Percentiles rank a stretch among this genome's conserved stretches.
These are phyloP conservation scores for Zychaea mexicana DNA, from an alignment of 371 early-diverging fungal genomes.

Conservation along the genomic window DNA sequence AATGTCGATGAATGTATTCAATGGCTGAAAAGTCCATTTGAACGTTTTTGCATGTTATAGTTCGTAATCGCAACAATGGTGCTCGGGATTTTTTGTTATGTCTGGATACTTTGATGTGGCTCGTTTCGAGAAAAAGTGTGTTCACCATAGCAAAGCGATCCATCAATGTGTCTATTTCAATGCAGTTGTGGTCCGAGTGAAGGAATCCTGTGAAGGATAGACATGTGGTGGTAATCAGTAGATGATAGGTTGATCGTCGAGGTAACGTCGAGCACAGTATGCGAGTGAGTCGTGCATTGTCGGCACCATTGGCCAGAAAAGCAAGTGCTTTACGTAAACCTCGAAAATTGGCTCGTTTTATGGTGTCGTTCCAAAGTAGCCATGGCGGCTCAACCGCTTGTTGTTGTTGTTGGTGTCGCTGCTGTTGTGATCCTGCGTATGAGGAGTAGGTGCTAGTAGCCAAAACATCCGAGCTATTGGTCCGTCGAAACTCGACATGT, in stretches of 20 bases:
- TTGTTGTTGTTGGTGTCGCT: no score
- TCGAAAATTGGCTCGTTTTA: not conserved
- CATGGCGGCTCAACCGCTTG: not conserved
- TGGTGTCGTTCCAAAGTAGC: not conserved
- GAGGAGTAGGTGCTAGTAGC: not conserved
- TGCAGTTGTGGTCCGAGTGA: not conserved
- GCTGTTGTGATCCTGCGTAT: not conserved
- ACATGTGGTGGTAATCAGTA: not conserved
- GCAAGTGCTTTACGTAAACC: not conserved
- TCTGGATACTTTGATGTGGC: not conserved
- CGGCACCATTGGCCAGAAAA: not conserved
- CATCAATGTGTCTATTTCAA: not conserved
- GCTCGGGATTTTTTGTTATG: not conserved
- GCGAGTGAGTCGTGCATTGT: not conserved
- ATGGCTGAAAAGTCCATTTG: not conserved
- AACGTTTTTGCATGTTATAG: not conserved
- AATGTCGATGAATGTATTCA: not conserved
- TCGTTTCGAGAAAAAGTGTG: not conserved
- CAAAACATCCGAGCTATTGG: no score
- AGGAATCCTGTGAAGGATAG: not conserved
- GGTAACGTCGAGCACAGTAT: not conserved
- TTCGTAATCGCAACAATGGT: not conserved
- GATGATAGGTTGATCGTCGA: not conserved
- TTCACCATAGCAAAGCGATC: not conserved
- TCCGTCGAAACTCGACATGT: not conserved